Evolutionary conservation across 2,329 filamentous ascomycete genomes (phyloP).

Genomic region (Penicillium sclerotigenum): DNA sequence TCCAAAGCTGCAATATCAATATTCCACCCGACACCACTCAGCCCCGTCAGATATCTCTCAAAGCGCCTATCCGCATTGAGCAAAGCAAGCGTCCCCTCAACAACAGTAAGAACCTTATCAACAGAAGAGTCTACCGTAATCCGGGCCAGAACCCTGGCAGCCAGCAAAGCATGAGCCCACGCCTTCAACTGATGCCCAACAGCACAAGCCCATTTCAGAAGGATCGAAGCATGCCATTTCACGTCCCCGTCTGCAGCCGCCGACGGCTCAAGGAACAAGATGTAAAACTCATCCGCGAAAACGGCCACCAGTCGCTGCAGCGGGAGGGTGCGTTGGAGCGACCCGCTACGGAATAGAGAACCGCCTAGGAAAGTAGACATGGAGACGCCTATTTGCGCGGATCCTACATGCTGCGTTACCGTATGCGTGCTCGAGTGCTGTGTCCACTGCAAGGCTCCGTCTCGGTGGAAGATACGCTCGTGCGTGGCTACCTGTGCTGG

Average conservation of each 20-base stretch:
- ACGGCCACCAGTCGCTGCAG: slow-evolving; percentile 49
- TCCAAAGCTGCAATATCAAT: slow-evolving; percentile 62
- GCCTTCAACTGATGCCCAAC: slow-evolving; percentile 55
- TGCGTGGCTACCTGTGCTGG: slow-evolving; percentile 62
- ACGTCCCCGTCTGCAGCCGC: background rate
- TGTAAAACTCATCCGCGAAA: slow-evolving; percentile 55
- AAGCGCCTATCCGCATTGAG: slow-evolving; percentile 45
- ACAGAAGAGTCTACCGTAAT: background rate
- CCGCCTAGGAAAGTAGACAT: slow-evolving; percentile 35
- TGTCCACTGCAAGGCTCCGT: slow-evolving; percentile 62
- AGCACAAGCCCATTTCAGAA: slow-evolving; percentile 59
- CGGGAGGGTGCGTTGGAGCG: slow-evolving; percentile 37
- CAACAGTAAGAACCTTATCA: slow-evolving; percentile 30
- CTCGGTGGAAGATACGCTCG: slow-evolving; percentile 60
- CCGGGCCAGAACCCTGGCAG: slow-evolving; percentile 34
- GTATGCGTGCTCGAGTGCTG: slow-evolving; percentile 20
- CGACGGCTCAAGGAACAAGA: slow-evolving; percentile 56
- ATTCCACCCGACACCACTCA: slow-evolving; percentile 62
- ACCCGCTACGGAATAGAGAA: background rate
- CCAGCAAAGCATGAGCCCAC: slow-evolving; percentile 60
- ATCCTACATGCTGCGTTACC: slow-evolving; percentile 42
- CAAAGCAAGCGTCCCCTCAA: slow-evolving; percentile 44
- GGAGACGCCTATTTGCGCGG: slow-evolving; percentile 54
- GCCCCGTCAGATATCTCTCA: slow-evolving; percentile 40
- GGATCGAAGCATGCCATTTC: slow-evolving; percentile 52